Conservation (phyloP, 2,329 filamentous ascomycete species). For the Phoma sp. region DNA sequence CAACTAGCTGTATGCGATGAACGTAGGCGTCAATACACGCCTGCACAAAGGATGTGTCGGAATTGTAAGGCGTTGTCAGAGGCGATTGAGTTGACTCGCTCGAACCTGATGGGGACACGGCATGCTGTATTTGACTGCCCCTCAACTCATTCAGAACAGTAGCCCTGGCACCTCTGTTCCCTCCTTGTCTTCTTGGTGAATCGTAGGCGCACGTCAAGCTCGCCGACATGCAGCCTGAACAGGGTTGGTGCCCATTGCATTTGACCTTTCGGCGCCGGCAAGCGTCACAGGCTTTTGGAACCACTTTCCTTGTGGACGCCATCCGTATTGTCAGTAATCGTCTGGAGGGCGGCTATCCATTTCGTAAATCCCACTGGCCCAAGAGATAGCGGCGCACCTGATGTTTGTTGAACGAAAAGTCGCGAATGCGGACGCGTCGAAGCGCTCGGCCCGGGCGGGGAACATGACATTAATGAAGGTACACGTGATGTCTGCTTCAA, state of each 20-base stretch:
- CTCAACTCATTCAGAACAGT: conserved; percentile 79
- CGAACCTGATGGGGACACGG: neutral
- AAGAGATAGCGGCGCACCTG: neutral
- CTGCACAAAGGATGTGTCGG: conserved; percentile 65
- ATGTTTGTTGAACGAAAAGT: neutral
- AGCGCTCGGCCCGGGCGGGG: conserved; percentile 1
- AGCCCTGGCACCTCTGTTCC: conserved; percentile 75
- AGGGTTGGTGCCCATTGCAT: conserved; percentile 74
- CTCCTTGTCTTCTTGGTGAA: conserved; percentile 78
- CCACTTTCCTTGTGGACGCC: conserved; percentile 11
- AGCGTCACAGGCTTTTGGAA: conserved; percentile 70
- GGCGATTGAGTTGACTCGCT: conserved; percentile 2
- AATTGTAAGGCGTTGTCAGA: neutral
- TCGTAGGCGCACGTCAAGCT: conserved; percentile 71
- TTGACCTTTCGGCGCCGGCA: conserved; percentile 79
- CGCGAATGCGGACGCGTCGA: conserved; percentile 1
- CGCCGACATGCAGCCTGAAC: conserved; percentile 73
- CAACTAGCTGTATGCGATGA: conserved; percentile 67
- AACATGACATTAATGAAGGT: neutral
- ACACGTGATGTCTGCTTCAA: neutral
- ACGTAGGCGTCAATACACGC: conserved; percentile 74
- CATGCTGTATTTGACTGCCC: conserved; percentile 62
- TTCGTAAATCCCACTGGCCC: neutral
- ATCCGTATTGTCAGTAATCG: neutral
- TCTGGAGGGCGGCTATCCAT: neutral